Evolutionary conservation across 1,284 basidiomycete genomes (phyloP).

Genomic region (Papiliotrema fonsecae): DNA sequence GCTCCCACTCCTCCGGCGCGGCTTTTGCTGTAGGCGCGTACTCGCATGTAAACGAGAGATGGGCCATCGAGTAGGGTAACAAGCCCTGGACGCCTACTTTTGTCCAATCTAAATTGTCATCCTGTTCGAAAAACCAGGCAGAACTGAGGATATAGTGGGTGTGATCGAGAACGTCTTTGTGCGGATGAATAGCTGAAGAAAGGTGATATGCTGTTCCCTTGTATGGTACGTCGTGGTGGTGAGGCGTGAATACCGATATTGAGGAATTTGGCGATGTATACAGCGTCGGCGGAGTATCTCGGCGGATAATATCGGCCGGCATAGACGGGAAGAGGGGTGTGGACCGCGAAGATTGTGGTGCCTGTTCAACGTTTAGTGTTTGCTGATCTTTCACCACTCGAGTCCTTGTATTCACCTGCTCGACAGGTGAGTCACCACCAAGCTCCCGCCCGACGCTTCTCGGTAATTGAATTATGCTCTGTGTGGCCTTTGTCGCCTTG

Average conservation of each 20-base stretch:
- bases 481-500: too few species aligned
- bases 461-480: too few species aligned
- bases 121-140: constrained; percentile 1
- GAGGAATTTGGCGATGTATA: not conserved
- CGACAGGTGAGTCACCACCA: too few species aligned
- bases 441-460: too few species aligned
- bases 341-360: too few species aligned
- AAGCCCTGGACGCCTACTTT: not conserved
- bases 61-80: not conserved
- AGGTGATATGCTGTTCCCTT: not conserved
- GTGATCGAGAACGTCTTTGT: not conserved
- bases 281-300: not conserved
- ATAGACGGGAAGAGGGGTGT: not conserved
- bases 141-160: not conserved
- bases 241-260: not conserved
- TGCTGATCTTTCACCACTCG: too few species aligned
- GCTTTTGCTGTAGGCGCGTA: not conserved
- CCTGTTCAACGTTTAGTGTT: too few species aligned
- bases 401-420: too few species aligned
- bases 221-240: not conserved
- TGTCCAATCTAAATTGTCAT: constrained; percentile 1
- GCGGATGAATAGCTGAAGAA: not conserved
- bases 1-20: not conserved
- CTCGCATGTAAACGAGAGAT: constrained; percentile 1
- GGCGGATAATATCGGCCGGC: not conserved